These are phyloP conservation scores for Nakazawaea siamensis DNA, from an alignment of 805 yeast genomes.

Conservation along the genomic window DNA sequence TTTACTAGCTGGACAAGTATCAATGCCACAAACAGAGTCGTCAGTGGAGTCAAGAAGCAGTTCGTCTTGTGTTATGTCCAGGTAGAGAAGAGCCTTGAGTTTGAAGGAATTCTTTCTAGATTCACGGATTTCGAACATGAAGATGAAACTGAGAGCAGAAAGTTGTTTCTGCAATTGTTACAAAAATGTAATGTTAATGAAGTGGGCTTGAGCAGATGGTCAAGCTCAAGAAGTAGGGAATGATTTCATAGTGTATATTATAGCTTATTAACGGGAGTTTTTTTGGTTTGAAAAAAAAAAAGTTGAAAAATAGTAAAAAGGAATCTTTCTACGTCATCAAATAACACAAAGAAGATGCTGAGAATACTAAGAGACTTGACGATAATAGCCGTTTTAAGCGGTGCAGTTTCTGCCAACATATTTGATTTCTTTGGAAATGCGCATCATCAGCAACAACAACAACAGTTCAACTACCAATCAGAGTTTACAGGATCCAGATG, in stretches of 20 bases:
- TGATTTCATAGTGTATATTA: too few relatives aligned
- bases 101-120: too few relatives aligned
- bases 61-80: constrained; percentile 63
- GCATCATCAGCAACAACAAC: constrained; percentile 22
- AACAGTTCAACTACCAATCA: constrained; percentile 28
- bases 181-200: constrained; percentile 49
- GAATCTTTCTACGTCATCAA: too few relatives aligned
- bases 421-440: constrained; percentile 17
- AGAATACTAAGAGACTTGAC: background rate
- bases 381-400: background rate
- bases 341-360: background rate
- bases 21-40: constrained; percentile 67
- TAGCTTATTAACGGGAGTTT: too few relatives aligned
- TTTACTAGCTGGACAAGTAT: constrained; percentile 45
- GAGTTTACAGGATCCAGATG: constrained; percentile 41
- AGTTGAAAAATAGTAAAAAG: too few relatives aligned
- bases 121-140: constrained; percentile 11
- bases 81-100: too few relatives aligned
- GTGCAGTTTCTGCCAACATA: constrained; percentile 1
- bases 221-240: constrained; percentile 80
- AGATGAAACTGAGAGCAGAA: constrained; percentile 11
- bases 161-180: constrained; percentile 26
- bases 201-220: constrained; percentile 71
- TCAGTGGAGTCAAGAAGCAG: constrained; percentile 80
- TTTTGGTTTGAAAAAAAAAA: too few relatives aligned